Percentiles rank a stretch among this genome's conserved stretches.
These are phyloP conservation scores for Penicillium sp. DNA, from an alignment of 2,329 filamentous ascomycete genomes.

Conservation along the genomic window DNA sequence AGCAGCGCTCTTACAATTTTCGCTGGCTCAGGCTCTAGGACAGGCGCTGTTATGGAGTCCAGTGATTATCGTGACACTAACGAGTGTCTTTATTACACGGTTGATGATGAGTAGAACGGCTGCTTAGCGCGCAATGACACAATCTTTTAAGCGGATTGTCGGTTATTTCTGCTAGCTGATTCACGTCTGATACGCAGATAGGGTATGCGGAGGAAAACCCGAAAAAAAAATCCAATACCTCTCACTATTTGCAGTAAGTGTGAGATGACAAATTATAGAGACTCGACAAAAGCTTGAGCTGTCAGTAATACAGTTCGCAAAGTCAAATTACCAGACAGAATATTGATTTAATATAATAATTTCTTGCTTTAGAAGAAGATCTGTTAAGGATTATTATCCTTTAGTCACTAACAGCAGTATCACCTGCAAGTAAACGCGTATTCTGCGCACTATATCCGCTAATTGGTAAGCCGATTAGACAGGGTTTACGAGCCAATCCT, in stretches of 20 bases:
- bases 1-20: constrained; percentile 9
- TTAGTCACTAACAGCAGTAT: not conserved
- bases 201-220: constrained; percentile 3
- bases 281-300: constrained; percentile 3
- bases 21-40: constrained; percentile 4
- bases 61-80: constrained; percentile 22
- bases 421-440: not conserved
- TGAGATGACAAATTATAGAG: constrained; percentile 24
- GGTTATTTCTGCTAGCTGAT: not conserved
- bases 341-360: not conserved
- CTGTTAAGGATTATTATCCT: not conserved
- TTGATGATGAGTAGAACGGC: constrained; percentile 15
- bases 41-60: constrained; percentile 16
- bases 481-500: constrained; percentile 22
- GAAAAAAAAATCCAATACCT: not conserved
- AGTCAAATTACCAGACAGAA: constrained; percentile 2
- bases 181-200: not conserved
- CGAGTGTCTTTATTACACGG: constrained; percentile 25
- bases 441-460: not conserved
- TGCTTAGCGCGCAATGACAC: constrained; percentile 15
- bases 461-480: constrained; percentile 14
- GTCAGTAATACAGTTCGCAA: constrained; percentile 1
- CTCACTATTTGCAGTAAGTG: constrained; percentile 8
- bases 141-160: constrained; percentile 20
- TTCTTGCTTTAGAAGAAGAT: not conserved